Evolutionary conservation across 306 rosid genomes (phyloP).

Genomic region (Nissolia schottii): DNA sequence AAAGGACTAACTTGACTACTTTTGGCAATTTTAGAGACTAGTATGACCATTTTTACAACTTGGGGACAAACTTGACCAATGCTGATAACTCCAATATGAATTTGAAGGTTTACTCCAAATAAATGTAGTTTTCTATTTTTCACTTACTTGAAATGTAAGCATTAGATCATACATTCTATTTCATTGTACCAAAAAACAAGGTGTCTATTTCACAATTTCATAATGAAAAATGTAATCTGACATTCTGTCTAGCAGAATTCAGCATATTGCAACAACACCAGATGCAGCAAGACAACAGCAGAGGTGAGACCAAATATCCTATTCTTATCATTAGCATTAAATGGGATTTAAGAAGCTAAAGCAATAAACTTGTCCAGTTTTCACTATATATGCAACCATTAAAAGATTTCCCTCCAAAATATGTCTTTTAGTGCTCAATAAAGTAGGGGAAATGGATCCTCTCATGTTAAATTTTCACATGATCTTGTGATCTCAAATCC

Average conservation of each 20-base stretch:
- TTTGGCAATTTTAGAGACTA: too few relatives aligned
- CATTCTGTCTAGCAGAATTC: conserved; percentile 2
- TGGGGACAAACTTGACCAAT: too few relatives aligned
- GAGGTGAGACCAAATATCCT: background rate
- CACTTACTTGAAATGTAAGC: background rate
- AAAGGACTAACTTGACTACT: too few relatives aligned
- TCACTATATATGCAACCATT: background rate
- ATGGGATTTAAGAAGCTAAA: background rate
- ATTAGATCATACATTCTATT: too few relatives aligned
- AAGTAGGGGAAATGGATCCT: too few relatives aligned
- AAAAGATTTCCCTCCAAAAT: background rate
- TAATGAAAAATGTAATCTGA: background rate
- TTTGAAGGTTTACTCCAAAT: too few relatives aligned
- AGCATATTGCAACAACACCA: background rate
- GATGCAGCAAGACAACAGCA: background rate
- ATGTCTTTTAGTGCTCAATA: background rate
- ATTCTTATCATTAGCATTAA: background rate
- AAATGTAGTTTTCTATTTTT: background rate
- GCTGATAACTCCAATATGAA: too few relatives aligned
- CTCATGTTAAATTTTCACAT: too few relatives aligned
- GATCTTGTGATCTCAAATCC: too few relatives aligned
- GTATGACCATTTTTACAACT: too few relatives aligned
- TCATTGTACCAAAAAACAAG: too few relatives aligned
- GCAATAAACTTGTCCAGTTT: background rate
- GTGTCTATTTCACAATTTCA: background rate